Evolutionary conservation across 306 rosid genomes (phyloP), one percentile per base, ranked within the genome.

Genomic region (Datisca glomerata): DNA sequence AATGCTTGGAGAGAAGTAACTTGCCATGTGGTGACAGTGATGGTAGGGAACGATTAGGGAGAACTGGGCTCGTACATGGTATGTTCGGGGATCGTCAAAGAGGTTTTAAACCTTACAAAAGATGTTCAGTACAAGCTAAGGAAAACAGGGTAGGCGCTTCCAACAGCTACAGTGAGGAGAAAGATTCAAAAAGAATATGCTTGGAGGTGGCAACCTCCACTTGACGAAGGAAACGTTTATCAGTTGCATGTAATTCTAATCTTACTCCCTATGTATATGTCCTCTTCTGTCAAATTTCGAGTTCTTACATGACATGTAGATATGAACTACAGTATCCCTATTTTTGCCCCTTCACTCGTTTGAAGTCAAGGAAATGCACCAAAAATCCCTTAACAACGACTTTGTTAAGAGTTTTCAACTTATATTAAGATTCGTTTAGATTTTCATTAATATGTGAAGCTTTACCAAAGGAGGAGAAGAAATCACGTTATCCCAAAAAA

Each of bases 81-180:
- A 80, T 61, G 59, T 73, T 67, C 37, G 84, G 68, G 70, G 57
- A 66, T 59, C 63, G 64, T 53, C 83, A 73, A 47, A 89, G 92
- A 11, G 98, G 98, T 53, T 89, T 89, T 61, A 89, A 78, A 65
- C 96, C 93, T 52, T 89, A 89, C 69, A 84, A 84, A 63, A 80
- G 95, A 68, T 84, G 98, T 69, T 72, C 89, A 4, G 53, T 64
- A 43, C n/a, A 31, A 31, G 9, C 36, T 14, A 1, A 12, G n/a
- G 98, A 84, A 55, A 77, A 53, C 58, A 58, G 52, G 51, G 49
- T 63, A 42, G 76, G 68, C 61, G 56, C 51, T 18, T 24, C 57
- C 29, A 40, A 60, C 64, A 69, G 65, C 57, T 89, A 70, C 45
- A 68, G 72, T n/a, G 93, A 89, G 53, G 95, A 84, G 71, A 73